A percentile compares a stretch with the other conserved stretches of the same genome.
These are phyloP conservation scores for Erodium trifolium DNA, from an alignment of 441 rosid species.

Conservation along the genomic window DNA sequence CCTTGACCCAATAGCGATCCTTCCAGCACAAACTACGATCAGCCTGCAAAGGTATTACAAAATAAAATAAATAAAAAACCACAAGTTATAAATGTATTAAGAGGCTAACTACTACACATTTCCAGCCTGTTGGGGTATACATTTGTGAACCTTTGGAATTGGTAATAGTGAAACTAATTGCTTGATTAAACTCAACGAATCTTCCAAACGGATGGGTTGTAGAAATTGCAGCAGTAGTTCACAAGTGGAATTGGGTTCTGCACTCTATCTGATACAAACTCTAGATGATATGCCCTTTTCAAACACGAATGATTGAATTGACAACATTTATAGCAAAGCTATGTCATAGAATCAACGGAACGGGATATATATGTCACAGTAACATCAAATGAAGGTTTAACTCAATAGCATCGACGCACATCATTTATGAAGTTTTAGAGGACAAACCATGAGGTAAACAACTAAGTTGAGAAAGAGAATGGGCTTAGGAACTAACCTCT, in stretches of 20 bases:
- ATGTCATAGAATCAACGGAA: background rate
- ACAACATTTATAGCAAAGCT: background rate
- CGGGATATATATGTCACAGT: background rate
- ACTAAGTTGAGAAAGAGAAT: background rate
- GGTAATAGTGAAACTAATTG: background rate
- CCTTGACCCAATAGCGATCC: constrained; percentile 97
- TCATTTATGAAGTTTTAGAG: background rate
- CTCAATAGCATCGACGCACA: background rate
- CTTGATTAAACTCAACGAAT: background rate
- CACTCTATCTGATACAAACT: no score
- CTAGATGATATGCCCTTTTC: no score
- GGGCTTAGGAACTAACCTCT: constrained; percentile 36
- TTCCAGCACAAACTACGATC: constrained; percentile 54
- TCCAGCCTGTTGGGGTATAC: no score
- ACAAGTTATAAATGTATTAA: background rate
- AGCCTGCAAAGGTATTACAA: constrained; percentile 40
- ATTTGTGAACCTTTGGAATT: background rate
- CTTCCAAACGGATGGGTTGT: background rate
- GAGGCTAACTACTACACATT: background rate
- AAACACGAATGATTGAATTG: no score
- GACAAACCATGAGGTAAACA: background rate
- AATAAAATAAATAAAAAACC: background rate
- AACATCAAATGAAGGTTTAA: background rate
- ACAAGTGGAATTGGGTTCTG: background rate
- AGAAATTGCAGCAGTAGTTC: background rate